Percentiles rank a stretch among this genome's conserved stretches.
Evolutionary conservation across 352 stramenopile species (phyloP).

Genomic region (Phytophthora foliorum): DNA sequence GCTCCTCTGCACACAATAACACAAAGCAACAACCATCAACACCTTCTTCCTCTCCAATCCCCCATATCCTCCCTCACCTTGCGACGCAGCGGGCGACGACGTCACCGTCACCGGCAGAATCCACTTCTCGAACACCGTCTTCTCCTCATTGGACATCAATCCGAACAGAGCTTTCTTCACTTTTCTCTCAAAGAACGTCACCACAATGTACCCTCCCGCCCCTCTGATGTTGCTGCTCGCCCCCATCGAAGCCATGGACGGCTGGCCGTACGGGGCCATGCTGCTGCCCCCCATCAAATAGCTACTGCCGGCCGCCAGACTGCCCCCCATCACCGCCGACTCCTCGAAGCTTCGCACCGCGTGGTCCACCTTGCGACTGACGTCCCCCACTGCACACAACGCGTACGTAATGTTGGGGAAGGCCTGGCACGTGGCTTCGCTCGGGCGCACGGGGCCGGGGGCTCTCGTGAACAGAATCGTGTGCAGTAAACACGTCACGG

Average conservation of each 20-base stretch:
- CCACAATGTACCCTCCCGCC: constrained; percentile 60
- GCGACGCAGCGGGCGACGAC: constrained; percentile 49
- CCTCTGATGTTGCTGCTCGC: constrained; percentile 36
- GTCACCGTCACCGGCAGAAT: constrained; percentile 73
- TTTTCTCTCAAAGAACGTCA: constrained; percentile 85
- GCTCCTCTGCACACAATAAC: constrained; percentile 39
- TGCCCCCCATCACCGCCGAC: constrained; percentile 30
- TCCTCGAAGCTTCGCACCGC: constrained; percentile 75
- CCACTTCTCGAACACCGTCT: constrained; percentile 90
- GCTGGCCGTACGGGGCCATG: constrained; percentile 44
- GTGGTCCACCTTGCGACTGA: constrained; percentile 82
- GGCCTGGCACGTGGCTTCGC: constrained; percentile 77
- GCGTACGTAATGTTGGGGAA: constrained; percentile 86
- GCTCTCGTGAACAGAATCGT: constrained; percentile 86
- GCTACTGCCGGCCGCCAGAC: constrained; percentile 22
- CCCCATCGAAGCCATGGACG: constrained; percentile 11
- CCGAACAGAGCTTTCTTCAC: constrained; percentile 88
- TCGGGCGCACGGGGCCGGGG: constrained; percentile 75
- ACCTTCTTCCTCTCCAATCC: background rate
- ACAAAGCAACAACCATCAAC: background rate
- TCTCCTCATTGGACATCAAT: constrained; percentile 89
- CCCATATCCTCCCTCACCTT: constrained; percentile 33
- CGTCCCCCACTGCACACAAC: constrained; percentile 79
- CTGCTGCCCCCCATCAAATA: constrained; percentile 33
- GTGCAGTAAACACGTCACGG: constrained; percentile 76